Base-by-base conservation (phyloP, 176 grass and related monocot genomes). In the Calamus simplicifolius region DNA sequence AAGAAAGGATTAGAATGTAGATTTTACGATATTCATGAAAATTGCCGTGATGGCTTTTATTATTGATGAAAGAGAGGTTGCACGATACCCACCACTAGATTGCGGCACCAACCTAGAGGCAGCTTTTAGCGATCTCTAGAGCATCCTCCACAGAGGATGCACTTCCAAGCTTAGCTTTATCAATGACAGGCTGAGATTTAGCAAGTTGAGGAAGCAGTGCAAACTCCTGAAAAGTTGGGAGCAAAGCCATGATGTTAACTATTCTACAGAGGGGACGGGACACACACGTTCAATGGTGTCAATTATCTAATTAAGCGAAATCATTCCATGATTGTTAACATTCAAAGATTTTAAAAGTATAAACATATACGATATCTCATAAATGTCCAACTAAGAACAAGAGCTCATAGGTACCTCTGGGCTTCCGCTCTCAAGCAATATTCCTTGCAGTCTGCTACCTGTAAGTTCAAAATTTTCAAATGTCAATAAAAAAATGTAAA, bases 351-450 rank as follows among this genome's bases (percentile, higher is more conserved):
- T 27, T 16, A 62, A 19, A 23, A 23, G 21, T 23, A 23, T 23
- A 43, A 43, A 12, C 35, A 43, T 43, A 1, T 43, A 43, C 2
- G 8, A 43, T 10, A 43, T 43, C 35, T 12, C 35, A 43, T 7
- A 10, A 3, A 13, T 43, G 35, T 43, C 35, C 35, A 43, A 38
- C 1, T 43, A 43, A 13, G 5, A 59, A 54, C 10, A 56, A 52
- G 62, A 49, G 67, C 8, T 71, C 26, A 64, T 64, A 61, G 21
- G 73, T 75, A 96, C 91, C 91, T 96, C 86, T 54, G 74, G 66
- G 61, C 75, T 85, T 77, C 91, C 91, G 69, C 92, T 96, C 87
- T 96, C 92, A 69, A 96, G 92, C 58, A 96, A 90, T 80, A 90
- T 69, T 60, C 92, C 86, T 79, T 96, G 90, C 58, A 96, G 4